A percentile compares a stretch with the other conserved stretches of the same genome.
Conservation (phyloP, 2,329 filamentous ascomycete species). For the Ophiostoma perfectum region DNA sequence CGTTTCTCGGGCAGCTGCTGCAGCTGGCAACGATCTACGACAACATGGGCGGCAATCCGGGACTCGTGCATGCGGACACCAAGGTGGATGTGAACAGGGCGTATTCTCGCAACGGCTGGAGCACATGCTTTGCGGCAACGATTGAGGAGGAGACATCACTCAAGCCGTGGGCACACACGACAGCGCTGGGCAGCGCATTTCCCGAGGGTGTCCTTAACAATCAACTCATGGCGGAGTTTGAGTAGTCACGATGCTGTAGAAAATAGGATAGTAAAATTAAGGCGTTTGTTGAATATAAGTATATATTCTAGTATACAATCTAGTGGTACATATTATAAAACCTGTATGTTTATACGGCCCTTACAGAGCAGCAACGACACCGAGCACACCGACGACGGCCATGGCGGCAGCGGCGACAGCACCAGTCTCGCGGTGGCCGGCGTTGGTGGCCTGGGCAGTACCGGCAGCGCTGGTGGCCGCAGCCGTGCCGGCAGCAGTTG, state of each 20-base stretch:
- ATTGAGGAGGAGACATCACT: not conserved
- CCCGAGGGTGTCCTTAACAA: not conserved
- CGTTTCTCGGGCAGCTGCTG: not conserved
- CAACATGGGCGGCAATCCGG: not conserved
- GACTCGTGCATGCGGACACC: not conserved
- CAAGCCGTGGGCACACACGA: not conserved
- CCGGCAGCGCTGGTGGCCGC: not conserved
- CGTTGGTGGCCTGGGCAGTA: conserved; percentile 13
- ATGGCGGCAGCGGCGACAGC: conserved; percentile 15
- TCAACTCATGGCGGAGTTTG: not conserved
- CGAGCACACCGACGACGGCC: conserved; percentile 16
- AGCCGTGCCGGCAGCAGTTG: not conserved
- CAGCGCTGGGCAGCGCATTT: not conserved
- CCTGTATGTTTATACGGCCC: not conserved
- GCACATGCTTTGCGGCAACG: not conserved
- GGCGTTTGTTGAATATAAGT: not conserved
- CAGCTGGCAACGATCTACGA: not conserved
- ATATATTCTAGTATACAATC: not conserved
- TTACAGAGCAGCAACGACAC: conserved; percentile 17
- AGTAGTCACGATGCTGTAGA: not conserved
- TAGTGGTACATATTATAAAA: not conserved
- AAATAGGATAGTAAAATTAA: not conserved
- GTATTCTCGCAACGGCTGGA: not conserved
- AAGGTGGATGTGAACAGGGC: not conserved
- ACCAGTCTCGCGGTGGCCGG: conserved; percentile 16